A percentile compares a stretch with the other conserved stretches of the same genome.
Conservation (phyloP, 805 yeast species). For the Vanderwaltozyma verrucispora region DNA sequence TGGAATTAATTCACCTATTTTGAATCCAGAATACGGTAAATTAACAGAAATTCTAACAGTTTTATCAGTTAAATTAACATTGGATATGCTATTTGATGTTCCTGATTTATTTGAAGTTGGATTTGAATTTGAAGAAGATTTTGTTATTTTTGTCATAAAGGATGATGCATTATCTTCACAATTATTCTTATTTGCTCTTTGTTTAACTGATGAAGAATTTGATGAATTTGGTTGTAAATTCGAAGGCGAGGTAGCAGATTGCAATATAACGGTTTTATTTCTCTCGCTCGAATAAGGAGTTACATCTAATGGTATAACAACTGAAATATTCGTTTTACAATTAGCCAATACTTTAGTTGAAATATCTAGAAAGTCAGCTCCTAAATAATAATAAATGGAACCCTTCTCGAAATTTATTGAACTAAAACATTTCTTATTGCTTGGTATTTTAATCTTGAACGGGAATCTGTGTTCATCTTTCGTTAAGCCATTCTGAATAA, state of each 20-base stretch:
- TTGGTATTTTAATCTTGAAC: constrained; percentile 73
- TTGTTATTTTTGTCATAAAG: constrained; percentile 16
- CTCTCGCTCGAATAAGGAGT: constrained; percentile 53
- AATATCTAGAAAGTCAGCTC: constrained; percentile 15
- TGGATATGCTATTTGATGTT: constrained; percentile 2
- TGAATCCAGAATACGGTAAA: constrained; percentile 54
- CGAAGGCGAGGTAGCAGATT: constrained; percentile 36
- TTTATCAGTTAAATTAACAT: constrained; percentile 6
- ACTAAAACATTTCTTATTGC: constrained; percentile 51
- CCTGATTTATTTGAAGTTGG: constrained; percentile 3
- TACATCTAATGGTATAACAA: constrained; percentile 69
- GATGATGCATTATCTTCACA: constrained; percentile 15
- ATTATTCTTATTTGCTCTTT: not conserved
- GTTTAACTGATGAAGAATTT: not conserved
- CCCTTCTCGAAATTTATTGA: constrained; percentile 80
- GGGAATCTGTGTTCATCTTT: constrained; percentile 86
- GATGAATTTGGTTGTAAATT: not conserved
- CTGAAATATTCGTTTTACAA: constrained; percentile 48
- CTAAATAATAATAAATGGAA: constrained; percentile 54
- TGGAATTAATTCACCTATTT: constrained; percentile 73
- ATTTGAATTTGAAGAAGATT: constrained; percentile 14
- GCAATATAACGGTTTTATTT: constrained; percentile 54
- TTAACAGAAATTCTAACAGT: constrained; percentile 36
- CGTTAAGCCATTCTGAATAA: constrained; percentile 37
- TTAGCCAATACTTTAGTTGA: constrained; percentile 24